Base-by-base conservation (phyloP, 306 rosid genomes). In the Parietaria judaica region DNA sequence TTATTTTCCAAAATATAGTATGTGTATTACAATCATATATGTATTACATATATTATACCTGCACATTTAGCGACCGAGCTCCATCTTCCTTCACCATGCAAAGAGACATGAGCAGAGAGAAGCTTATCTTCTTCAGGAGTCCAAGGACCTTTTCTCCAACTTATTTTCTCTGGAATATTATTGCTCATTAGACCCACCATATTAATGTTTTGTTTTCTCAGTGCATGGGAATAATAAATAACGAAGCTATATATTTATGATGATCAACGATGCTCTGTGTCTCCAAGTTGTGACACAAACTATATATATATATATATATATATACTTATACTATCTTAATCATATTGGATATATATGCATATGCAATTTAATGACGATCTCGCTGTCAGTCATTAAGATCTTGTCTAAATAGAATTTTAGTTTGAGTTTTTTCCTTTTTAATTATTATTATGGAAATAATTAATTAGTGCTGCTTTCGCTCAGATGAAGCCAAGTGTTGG, bases 61-160 rank as follows among this genome's bases (percentile, higher is more conserved):
- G 95, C 68, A 63, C 38, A 54, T 38, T 61, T 66, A 4, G 87
- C 60, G 34, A 86, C 87, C 17, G 64, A 75, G 43, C 83, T 83
- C 95, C 95, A 86, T 23, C 84, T 70, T 23, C 84, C 81, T 48
- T 83, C 86, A 10, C 88, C 95, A 77, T 81, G 70, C 23, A 66
- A 58, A 58, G 52, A 66, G 58, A 83, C 81, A 77, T 81, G 74
- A 56, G 75, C 78, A 69, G 41, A 54, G 7, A 86, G 82, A 65
- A 83, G 68, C 67, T 71, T 77, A 69, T 86, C 95, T 64, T 86
- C 95, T 70, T 86, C 86, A 61, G 74, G 74, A 73, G 81, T 83
- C 95, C 95, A 83, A 63, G 95, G 84, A 36, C 95, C 95, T 73
- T 81, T 86, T 84, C 43, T 83, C 87, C 87, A 84, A 49, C 56